Percentiles rank a stretch among this genome's conserved stretches.
Conservation (phyloP, 1,284 basidiomycete species). For the Pterulicium gracile region DNA sequence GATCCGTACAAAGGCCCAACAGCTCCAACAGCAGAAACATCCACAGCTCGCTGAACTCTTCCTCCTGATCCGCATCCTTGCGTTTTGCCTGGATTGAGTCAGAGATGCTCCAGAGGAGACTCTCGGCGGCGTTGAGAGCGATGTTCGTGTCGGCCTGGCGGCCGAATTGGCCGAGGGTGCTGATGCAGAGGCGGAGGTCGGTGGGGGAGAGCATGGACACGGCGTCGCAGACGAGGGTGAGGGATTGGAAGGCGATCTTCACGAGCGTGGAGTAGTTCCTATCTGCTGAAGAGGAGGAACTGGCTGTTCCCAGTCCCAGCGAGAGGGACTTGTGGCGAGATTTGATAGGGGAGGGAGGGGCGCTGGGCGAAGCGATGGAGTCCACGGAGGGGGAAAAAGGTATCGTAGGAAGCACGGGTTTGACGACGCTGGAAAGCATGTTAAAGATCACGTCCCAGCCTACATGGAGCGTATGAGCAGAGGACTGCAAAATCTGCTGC, state of each 20-base stretch:
- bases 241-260: slow-evolving; percentile 87
- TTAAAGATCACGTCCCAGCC: slow-evolving; percentile 93
- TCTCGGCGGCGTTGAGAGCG: slow-evolving; percentile 84
- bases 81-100: slow-evolving; percentile 80
- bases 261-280: slow-evolving; percentile 58
- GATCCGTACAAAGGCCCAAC: slow-evolving; percentile 73
- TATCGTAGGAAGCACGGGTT: slow-evolving; percentile 26
- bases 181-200: slow-evolving; percentile 82
- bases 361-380: slow-evolving; percentile 25
- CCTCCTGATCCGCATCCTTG: slow-evolving; percentile 54
- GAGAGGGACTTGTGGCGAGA: slow-evolving; percentile 32
- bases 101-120: slow-evolving; percentile 86
- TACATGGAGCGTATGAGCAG: slow-evolving; percentile 81
- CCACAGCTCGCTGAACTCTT: slow-evolving; percentile 78
- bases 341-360: slow-evolving; percentile 24
- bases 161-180: slow-evolving; percentile 84
- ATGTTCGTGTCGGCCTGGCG: slow-evolving; percentile 92
- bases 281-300: slow-evolving; percentile 28
- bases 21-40: slow-evolving; percentile 84
- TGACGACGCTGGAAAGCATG: slow-evolving; percentile 79
- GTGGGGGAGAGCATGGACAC: slow-evolving; percentile 72
- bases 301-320: slow-evolving; percentile 41
- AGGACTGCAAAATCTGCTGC: slow-evolving; percentile 82
- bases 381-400: slow-evolving; percentile 30
- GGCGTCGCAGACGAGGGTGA: slow-evolving; percentile 92